These are phyloP conservation scores for Phoma sp. DNA, from an alignment of 2,329 filamentous ascomycete species.

Conservation along the genomic window DNA sequence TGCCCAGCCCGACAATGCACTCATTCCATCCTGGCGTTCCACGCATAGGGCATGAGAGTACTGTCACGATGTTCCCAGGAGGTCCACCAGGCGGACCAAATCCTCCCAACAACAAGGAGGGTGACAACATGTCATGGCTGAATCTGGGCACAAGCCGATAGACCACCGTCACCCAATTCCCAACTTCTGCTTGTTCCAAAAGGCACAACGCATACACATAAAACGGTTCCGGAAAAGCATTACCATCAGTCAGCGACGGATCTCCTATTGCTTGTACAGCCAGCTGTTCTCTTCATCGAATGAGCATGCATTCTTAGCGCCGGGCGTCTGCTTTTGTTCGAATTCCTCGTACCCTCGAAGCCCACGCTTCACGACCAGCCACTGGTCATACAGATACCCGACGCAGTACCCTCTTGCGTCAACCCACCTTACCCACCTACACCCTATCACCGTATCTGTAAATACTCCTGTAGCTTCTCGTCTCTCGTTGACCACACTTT, in stretches of 20 bases:
- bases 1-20: slow-evolving; percentile 62
- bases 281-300: slow-evolving; percentile 26
- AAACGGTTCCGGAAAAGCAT: slow-evolving; percentile 27
- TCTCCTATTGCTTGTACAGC: slow-evolving; percentile 27
- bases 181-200: slow-evolving; percentile 4
- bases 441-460: slow-evolving; percentile 16
- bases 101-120: slow-evolving; percentile 22
- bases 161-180: slow-evolving; percentile 5
- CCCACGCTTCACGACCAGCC: slow-evolving; percentile 31
- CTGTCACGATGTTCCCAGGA: slow-evolving; percentile 41
- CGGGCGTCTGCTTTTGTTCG: slow-evolving; percentile 30
- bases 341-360: slow-evolving; percentile 24
- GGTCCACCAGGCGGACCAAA: slow-evolving; percentile 49
- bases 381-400: slow-evolving; percentile 47
- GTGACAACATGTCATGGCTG: slow-evolving; percentile 77
- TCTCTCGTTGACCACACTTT: slow-evolving; percentile 15
- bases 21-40: slow-evolving; percentile 39
- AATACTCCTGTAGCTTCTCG: slow-evolving; percentile 15
- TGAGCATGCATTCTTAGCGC: slow-evolving; percentile 40
- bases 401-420: slow-evolving; percentile 26
- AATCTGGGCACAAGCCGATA: slow-evolving; percentile 64
- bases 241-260: slow-evolving; percentile 26
- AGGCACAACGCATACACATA: slow-evolving; percentile 18
- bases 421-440: slow-evolving; percentile 6
- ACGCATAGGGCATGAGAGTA: slow-evolving; percentile 66